Percentiles rank a stretch among this genome's conserved stretches.
phyloP scores from a whole-genome alignment of 305 asterid species.

The Fraxinus nigra region DNA sequence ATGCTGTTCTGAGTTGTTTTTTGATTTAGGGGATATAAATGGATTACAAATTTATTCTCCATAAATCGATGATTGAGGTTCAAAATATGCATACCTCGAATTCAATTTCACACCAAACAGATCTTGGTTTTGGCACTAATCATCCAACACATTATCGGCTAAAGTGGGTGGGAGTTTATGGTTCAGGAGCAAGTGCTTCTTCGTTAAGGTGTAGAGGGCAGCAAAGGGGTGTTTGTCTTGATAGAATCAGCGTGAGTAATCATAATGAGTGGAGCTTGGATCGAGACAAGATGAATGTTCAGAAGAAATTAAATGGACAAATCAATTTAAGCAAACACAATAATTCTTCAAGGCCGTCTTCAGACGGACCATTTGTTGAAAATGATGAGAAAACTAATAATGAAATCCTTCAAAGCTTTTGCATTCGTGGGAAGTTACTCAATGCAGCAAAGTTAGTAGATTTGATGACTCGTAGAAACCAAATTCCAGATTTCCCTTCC shows the following conservation, averaged over 20 bases:
- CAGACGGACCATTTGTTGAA: slow-evolving; percentile 49
- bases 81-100: slow-evolving; percentile 26
- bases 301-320: slow-evolving; percentile 22
- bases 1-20: slow-evolving; percentile 1
- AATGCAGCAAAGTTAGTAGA: slow-evolving; percentile 63
- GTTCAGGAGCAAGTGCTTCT: slow-evolving; percentile 30
- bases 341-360: slow-evolving; percentile 32
- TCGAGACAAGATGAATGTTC: slow-evolving; percentile 17
- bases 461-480: slow-evolving; percentile 73
- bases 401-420: slow-evolving; percentile 58
- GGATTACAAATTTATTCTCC: slow-evolving; percentile 44
- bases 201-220: slow-evolving; percentile 35
- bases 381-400: slow-evolving; percentile 76
- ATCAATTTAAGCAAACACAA: slow-evolving; percentile 31
- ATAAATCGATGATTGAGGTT: slow-evolving; percentile 40
- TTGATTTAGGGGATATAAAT: slow-evolving; percentile 31
- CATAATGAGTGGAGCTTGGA: slow-evolving; percentile 32
- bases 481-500: slow-evolving; percentile 65
- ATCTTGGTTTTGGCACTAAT: slow-evolving; percentile 24
- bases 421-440: slow-evolving; percentile 54
- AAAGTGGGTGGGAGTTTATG: slow-evolving; percentile 24
- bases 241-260: slow-evolving; percentile 29
- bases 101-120: slow-evolving; percentile 36
- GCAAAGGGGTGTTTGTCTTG: slow-evolving; percentile 37
- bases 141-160: slow-evolving; percentile 20